Conservation (phyloP, 225 moss, liverwort and hornwort species). For the Marchantia polymorpha region DNA sequence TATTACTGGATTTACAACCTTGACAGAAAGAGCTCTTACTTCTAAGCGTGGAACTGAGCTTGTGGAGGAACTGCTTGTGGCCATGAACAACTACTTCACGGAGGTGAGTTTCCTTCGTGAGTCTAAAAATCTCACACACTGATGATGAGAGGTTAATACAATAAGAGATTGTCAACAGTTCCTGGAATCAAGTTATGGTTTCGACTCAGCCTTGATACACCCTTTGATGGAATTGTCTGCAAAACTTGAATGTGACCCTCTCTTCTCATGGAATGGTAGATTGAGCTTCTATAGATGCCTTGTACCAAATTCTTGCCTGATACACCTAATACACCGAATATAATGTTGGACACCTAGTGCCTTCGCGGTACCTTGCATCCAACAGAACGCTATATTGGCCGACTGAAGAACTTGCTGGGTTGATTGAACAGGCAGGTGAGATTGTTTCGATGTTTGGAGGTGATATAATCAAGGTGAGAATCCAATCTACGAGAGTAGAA, state of each 20-base stretch:
- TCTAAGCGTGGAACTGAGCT: constrained; percentile 59
- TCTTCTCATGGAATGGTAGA: background rate
- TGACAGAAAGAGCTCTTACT: constrained; percentile 54
- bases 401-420: background rate
- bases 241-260: background rate
- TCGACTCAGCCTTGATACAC: background rate
- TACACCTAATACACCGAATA: background rate
- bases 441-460: constrained; percentile 49
- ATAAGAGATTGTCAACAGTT: background rate
- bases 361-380: background rate
- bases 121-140: background rate
- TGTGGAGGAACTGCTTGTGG: constrained; percentile 55
- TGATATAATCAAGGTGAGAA: constrained; percentile 53
- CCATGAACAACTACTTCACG: constrained; percentile 58
- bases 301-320: background rate
- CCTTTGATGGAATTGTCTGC: background rate
- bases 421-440: constrained; percentile 41
- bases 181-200: background rate
- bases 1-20: constrained; percentile 49
- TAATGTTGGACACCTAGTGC: background rate
- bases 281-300: background rate
- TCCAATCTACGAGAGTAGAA: background rate
- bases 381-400: background rate
- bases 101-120: constrained; percentile 23
- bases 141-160: background rate